phyloP scores from a whole-genome alignment of 176 grass and related monocot genomes.

The Carex scoparia region DNA sequence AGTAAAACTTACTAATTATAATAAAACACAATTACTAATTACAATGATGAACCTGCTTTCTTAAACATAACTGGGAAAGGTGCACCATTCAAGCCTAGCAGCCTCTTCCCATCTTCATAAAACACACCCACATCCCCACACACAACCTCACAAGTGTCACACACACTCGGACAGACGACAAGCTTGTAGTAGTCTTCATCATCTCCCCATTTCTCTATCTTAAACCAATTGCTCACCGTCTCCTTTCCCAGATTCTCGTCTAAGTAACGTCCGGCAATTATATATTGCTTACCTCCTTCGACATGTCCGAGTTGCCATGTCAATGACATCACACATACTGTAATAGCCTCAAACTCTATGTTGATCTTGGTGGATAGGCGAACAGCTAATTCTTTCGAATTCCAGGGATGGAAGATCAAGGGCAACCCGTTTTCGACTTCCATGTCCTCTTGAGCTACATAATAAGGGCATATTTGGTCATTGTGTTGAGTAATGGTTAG shows the following conservation, averaged over 20 bases:
- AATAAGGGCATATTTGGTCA: slow-evolving; percentile 31
- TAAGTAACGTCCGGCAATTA: slow-evolving; percentile 21
- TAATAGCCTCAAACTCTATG: slow-evolving; percentile 31
- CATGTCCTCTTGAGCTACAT: slow-evolving; percentile 35
- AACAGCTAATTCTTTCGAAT: not conserved
- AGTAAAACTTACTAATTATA: no score
- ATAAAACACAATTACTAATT: not conserved
- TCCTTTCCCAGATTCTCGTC: not conserved
- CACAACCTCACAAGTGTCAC: not conserved
- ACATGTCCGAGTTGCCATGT: slow-evolving; percentile 34
- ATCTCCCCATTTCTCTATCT: slow-evolving; percentile 28
- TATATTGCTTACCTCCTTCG: slow-evolving; percentile 10
- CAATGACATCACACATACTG: slow-evolving; percentile 40
- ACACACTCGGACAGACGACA: slow-evolving; percentile 34
- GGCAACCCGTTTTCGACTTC: slow-evolving; percentile 21
- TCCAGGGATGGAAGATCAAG: slow-evolving; percentile 28
- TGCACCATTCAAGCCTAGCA: not conserved
- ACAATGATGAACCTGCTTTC: not conserved
- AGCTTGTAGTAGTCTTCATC: slow-evolving; percentile 35
- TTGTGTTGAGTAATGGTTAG: slow-evolving; percentile 28
- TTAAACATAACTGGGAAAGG: slow-evolving; percentile 4
- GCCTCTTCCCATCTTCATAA: not conserved
- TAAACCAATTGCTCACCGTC: slow-evolving; percentile 42
- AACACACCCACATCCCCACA: slow-evolving; percentile 22
- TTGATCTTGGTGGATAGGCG: slow-evolving; percentile 31